Base-by-base conservation (phyloP, 2,329 filamentous ascomycete species). In the Cryphonectria parasitica region DNA sequence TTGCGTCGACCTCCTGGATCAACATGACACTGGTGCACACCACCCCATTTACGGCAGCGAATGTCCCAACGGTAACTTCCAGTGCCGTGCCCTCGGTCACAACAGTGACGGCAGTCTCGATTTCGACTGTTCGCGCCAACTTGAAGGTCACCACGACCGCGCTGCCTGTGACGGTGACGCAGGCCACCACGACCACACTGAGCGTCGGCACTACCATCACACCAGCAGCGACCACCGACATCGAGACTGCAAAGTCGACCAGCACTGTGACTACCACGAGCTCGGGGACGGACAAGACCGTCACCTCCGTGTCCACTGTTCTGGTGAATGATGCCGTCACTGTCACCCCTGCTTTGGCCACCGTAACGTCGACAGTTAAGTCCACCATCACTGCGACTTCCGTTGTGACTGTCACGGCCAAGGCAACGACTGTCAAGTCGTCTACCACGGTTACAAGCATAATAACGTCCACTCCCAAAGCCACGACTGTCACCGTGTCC, bases 1-100 rank as follows among this genome's bases (percentile, higher is more conserved):
- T 84, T 69, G 72, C 77, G 1, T 76, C 76, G 1, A 82, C 78
- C 1, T 77, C 78, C 8, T 83, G 81, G 79, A 83, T 84, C 73
- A 79, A 84, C 70, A 81, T 82, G 68, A 79, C 79, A 2, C 77
- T 78, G 52, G 75, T 83, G 22, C 75, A 78, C 67, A 77, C 78
- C 0, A 76, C 78, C 67, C 82, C 82, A 0, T 84, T 83, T 68
- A 73, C 73, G 2, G 75, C 78, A 15, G 78, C 77, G 0, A 75
- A 76, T 31, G 69, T 69, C 22, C 7, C 36, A 1, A 19, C 36
- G 7, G 31, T 61, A 7, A 17, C 19, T 39, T 11, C 58, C 15
- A 61, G 31, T 25, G 17, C 58, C 36, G 39, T 13, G 58, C 17
- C 17, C 58, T 61, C 31, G 34, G 36, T 17, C 15, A 39, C 22